phyloP scores from a whole-genome alignment of 176 grass and related monocot genomes.

The Carex littledalei region DNA sequence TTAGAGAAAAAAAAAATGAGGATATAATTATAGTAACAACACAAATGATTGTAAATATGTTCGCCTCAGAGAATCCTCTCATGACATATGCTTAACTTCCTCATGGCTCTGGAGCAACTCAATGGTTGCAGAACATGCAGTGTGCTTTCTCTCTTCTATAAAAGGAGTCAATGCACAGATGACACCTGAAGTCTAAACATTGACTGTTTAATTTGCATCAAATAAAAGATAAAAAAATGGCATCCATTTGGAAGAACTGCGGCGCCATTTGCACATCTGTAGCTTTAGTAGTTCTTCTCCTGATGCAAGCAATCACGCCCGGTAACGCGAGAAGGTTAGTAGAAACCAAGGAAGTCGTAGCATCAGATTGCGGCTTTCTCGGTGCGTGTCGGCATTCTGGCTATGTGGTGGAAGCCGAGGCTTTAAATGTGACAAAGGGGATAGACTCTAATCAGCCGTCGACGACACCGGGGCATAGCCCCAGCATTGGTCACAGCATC shows the following conservation, averaged over 20 bases:
- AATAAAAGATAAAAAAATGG: not conserved
- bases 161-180: not conserved
- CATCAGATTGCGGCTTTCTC: not conserved
- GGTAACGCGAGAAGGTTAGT: not conserved
- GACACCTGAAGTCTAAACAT: not conserved
- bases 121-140: not conserved
- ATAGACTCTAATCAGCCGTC: not conserved
- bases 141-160: not conserved
- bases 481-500: not conserved
- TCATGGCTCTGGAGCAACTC: not conserved
- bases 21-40: not conserved
- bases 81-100: not conserved
- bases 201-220: not conserved
- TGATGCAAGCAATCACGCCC: not conserved
- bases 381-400: not conserved
- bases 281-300: not conserved
- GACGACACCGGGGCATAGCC: constrained; percentile 1
- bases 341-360: not conserved
- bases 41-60: not conserved
- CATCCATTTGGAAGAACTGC: not conserved
- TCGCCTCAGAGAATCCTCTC: not conserved
- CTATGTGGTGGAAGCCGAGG: not conserved
- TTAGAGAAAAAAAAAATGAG: not conserved
- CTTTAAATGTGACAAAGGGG: not conserved
- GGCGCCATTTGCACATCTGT: not conserved